Base-by-base conservation (phyloP, 1,284 basidiomycete genomes). In the Sporisorium exsertum region DNA sequence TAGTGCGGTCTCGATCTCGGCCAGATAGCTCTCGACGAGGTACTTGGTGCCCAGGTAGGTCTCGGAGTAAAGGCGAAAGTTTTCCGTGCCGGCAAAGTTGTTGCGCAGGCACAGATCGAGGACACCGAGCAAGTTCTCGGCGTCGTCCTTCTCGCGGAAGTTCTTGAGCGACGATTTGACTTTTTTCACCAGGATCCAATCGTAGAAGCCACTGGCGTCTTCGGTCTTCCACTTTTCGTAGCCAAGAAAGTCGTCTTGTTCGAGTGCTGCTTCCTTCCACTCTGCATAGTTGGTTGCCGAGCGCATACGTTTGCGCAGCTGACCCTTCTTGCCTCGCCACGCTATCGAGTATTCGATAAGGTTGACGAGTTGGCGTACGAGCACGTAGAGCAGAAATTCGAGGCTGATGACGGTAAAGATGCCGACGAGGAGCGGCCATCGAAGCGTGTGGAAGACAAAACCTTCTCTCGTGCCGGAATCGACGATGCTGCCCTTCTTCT, bases 31-130 rank as follows among this genome's bases (percentile, higher is more conserved):
- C 57, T 82, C 82, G 15, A 83, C 71, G 22, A 83, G 50, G 27
- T 78, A 72, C 69, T 84, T 84, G n/a, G 82, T 81, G 35, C 80
- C 81, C 24, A 71, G 82, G 88, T 83, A 83, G 91, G 94, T 89
- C 94, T 86, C 93, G 85, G 93, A 94, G 84, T 97, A 97, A 59
- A 97, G 87, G 80, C 94, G 91, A 65, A 92, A 87, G 55, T 93
- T 94, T 86, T 98, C 96, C 0, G 94, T 91, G 0, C 94, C 97
- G 10, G 94, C 97, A 88, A 98, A 99, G 86, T 98, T 98, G 57
- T 91, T 91, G 61, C 95, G 89, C 49, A 98, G 89, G 81, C 94
- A 98, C 1, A 95, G 93, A 80, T 97, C 94, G 37, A 99, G 87
- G 0, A 98, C 93, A 61, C 96, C 89, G 53, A 97, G 91, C 90